Evolutionary conservation across 495 filamentous ascomycete species (phyloP).

Genomic region (Aspergillus affinis): DNA sequence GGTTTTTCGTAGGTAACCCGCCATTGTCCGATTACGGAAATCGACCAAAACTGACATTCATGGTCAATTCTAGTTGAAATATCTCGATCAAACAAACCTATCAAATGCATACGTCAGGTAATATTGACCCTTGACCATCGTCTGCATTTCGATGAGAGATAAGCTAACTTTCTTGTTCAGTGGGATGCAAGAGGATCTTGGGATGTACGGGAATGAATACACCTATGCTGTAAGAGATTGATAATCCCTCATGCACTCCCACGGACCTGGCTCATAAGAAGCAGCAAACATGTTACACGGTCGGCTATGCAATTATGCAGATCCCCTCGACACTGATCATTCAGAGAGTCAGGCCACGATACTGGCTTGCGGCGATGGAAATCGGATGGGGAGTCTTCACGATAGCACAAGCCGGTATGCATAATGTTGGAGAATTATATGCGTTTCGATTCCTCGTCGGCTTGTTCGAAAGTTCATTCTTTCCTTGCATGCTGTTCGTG

Average conservation of each 20-base stretch:
- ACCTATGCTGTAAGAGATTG: constrained; percentile 17
- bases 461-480: constrained; percentile 20
- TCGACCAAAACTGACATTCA: not conserved
- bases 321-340: constrained; percentile 24
- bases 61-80: constrained; percentile 3
- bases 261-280: not conserved
- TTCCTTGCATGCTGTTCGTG: constrained; percentile 18
- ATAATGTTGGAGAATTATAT: constrained; percentile 14
- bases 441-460: constrained; percentile 26
- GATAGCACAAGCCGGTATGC: constrained; percentile 26
- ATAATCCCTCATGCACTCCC: not conserved
- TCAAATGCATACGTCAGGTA: constrained; percentile 28
- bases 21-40: no score
- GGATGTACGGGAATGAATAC: constrained; percentile 33
- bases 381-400: constrained; percentile 45
- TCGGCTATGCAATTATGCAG: constrained; percentile 22
- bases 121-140: not conserved
- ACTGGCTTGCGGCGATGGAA: constrained; percentile 41
- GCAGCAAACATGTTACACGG: constrained; percentile 14
- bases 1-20: constrained; percentile 31
- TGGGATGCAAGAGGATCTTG: constrained; percentile 21
- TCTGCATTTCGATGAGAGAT: not conserved
- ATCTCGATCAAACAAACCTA: constrained; percentile 34
- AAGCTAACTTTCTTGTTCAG: not conserved
- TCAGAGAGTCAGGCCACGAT: constrained; percentile 22